Conservation (phyloP, 768 basidiomycete genomes). For the Hebeloma cylindrosporum region DNA sequence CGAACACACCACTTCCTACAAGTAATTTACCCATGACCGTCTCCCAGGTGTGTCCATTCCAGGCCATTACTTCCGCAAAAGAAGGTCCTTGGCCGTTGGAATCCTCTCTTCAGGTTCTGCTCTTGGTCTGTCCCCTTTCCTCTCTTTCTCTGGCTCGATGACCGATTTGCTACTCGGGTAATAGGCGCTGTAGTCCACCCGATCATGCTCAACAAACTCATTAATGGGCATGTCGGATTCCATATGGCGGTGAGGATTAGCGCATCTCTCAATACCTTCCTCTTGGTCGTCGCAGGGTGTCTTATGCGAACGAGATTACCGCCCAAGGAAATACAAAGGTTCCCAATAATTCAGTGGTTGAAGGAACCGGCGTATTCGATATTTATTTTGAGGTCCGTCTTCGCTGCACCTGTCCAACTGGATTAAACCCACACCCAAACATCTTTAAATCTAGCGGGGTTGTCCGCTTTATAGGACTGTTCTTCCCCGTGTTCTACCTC, state of each 20-base stretch:
- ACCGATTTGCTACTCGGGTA: no score
- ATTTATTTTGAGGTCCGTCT: slow-evolving; percentile 7
- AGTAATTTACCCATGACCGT: no score
- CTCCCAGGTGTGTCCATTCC: slow-evolving; percentile 12
- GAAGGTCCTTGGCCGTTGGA: slow-evolving; percentile 8
- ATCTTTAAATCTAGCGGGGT: slow-evolving; percentile 4
- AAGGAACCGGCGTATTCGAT: slow-evolving; percentile 14
- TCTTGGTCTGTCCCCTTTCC: no score
- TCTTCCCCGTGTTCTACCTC: slow-evolving; percentile 13
- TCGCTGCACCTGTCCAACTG: neutral
- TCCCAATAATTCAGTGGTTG: slow-evolving; percentile 7
- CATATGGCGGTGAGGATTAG: slow-evolving; percentile 6
- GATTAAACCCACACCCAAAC: neutral
- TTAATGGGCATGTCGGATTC: slow-evolving; percentile 10
- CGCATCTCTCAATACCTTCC: slow-evolving; percentile 7
- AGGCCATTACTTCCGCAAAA: slow-evolving; percentile 12
- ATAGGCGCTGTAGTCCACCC: slow-evolving; percentile 12
- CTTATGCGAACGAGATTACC: slow-evolving; percentile 12
- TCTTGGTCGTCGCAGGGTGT: slow-evolving; percentile 7
- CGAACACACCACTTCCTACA: no score
- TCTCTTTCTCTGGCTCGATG: no score
- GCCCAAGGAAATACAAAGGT: slow-evolving; percentile 2
- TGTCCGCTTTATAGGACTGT: slow-evolving; percentile 10
- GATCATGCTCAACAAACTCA: slow-evolving; percentile 13
- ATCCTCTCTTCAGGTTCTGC: slow-evolving; percentile 11